A percentile compares a stretch with the other conserved stretches of the same genome.
These are phyloP conservation scores for Solanum etuberosum DNA, from an alignment of 257 asterid species.

Conservation along the genomic window DNA sequence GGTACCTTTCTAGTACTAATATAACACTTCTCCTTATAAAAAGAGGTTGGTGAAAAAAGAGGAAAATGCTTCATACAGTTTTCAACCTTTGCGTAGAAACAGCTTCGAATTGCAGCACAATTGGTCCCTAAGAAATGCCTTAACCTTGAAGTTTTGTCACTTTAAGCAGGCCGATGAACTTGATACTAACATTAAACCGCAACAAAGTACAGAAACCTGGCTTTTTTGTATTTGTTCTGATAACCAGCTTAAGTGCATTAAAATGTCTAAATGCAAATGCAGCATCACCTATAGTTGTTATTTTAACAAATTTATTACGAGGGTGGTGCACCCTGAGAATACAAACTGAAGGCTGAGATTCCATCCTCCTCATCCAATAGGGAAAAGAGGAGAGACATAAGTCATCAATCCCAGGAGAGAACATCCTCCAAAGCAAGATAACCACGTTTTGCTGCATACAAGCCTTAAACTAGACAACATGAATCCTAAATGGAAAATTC, in stretches of 20 bases:
- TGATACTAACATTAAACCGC: neutral
- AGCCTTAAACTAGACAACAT: neutral
- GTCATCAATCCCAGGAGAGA: neutral
- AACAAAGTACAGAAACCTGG: neutral
- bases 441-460: neutral
- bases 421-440: neutral
- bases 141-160: neutral
- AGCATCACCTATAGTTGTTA: neutral
- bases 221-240: neutral
- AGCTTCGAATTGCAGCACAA: neutral
- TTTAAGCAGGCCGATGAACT: neutral
- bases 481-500: neutral
- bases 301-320: neutral
- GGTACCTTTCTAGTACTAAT: neutral
- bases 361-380: neutral
- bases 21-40: neutral
- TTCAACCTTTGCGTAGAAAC: neutral
- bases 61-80: neutral
- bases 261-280: neutral
- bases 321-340: neutral
- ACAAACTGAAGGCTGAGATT: neutral
- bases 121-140: neutral
- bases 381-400: neutral
- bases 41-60: neutral
- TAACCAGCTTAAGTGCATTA: neutral